Conservation (phyloP, 768 basidiomycete species). For the Multifurca ochricompacta region DNA sequence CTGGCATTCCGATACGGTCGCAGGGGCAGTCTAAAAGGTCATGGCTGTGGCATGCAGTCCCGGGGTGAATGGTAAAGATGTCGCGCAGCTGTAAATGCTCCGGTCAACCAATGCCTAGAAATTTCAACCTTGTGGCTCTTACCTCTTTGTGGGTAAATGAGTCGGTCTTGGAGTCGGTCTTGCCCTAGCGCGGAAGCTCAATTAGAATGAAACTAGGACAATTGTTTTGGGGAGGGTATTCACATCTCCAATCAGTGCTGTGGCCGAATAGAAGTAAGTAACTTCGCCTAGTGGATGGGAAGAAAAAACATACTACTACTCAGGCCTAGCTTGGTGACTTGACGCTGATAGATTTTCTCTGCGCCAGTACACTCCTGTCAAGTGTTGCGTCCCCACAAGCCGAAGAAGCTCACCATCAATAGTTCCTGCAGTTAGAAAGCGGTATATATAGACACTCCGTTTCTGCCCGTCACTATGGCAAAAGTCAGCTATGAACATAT, state of each 20-base stretch:
- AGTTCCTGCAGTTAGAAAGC: conserved; percentile 77
- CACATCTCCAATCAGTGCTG: conserved; percentile 70
- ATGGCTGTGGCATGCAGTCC: conserved; percentile 85
- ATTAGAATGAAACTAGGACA: conserved; percentile 4
- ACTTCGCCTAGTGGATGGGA: conserved; percentile 15
- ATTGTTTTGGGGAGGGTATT: conserved; percentile 22
- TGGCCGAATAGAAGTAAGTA: conserved; percentile 2
- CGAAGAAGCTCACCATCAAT: conserved; percentile 60
- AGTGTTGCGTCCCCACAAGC: not conserved
- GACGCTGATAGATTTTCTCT: conserved; percentile 92
- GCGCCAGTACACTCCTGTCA: conserved; percentile 6
- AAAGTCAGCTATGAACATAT: conserved; percentile 7
- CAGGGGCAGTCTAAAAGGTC: conserved; percentile 83
- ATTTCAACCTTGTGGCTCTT: conserved; percentile 24
- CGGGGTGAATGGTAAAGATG: conserved; percentile 79
- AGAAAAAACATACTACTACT: conserved; percentile 60
- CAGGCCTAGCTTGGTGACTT: conserved; percentile 88
- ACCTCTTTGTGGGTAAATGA: conserved; percentile 87
- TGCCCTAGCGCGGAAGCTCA: conserved; percentile 26
- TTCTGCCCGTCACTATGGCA: conserved; percentile 83
- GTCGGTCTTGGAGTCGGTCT: conserved; percentile 61
- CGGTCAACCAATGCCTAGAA: conserved; percentile 9
- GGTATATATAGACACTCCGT: conserved; percentile 81
- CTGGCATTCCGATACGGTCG: conserved; percentile 23
- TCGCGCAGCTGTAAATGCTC: conserved; percentile 60